Evolutionary conservation across 2,329 filamentous ascomycete genomes (phyloP), one percentile per base, ranked within the genome.

Genomic region (Raffaelea arxii): DNA sequence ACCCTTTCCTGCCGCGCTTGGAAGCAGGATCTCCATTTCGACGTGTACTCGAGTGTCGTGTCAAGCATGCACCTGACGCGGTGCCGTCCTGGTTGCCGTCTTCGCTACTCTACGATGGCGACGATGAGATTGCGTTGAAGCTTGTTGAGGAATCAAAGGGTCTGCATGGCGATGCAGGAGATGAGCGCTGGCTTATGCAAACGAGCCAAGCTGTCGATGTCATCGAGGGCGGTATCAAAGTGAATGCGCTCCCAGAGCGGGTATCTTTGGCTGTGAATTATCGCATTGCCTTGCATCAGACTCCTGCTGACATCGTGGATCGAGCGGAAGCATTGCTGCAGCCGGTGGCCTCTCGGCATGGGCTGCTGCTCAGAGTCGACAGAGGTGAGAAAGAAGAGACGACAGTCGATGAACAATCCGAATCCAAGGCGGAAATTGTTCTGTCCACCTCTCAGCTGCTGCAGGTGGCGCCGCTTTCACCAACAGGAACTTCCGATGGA

Each of bases 201-300:
- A 83, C 78, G 0, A 79, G 77, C 0, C 68, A 76, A 25, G 74
- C 80, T 0, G 70, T 79, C 2, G 78, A 82, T 55, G 60, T 78
- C 10, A 78, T 85, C 50, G 55, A 58, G 9, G 81, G 81, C 3
- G 82, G 82, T 0, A 67, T 75, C 43, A 85, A 85, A 63, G 71
- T 74, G 56, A 85, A 85, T 51, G 78, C 80, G 0, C 69, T 85
- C 32, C 82, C 82, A 0, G 81, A 84, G 55, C 66, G 69, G 5
- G 75, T 72, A 0, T 65, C 63, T 0, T 62, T 75, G 0, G 68
- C 72, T 0, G 71, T 84, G 39, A 83, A 85, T 61, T 77, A 71
- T 63, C 76, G 68, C 54, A 69, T 77, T 1, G 74, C 76, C 23
- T 66, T 75, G 7, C 75, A 77, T 38, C 75, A 81, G 40, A 68